Evolutionary conservation across 73 alveolate species (phyloP).

Genomic region (Tetrahymena borealis): DNA sequence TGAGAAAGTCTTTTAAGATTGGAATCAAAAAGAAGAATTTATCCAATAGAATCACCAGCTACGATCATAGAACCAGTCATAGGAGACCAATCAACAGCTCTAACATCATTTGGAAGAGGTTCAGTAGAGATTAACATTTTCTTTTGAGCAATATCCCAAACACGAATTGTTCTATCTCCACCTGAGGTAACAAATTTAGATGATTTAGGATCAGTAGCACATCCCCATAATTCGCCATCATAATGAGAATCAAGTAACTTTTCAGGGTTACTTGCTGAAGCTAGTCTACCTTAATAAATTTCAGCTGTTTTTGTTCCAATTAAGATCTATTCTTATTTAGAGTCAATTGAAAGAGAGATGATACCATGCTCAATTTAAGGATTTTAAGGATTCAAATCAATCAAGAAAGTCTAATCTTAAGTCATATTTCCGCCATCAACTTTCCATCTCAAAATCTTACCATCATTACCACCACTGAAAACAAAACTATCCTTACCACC

Average conservation of each 20-base stretch:
- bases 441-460: conserved; percentile 6
- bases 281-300: conserved; percentile 64
- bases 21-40: conserved; percentile 51
- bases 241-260: conserved; percentile 84
- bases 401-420: conserved; percentile 26
- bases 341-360: conserved; percentile 68
- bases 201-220: conserved; percentile 83
- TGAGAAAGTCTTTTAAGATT: neutral
- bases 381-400: conserved; percentile 57
- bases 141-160: conserved; percentile 84
- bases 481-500: conserved; percentile 95
- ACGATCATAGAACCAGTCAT: conserved; percentile 29
- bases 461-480: conserved; percentile 53
- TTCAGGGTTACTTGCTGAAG: conserved; percentile 35
- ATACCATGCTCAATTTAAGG: conserved; percentile 73
- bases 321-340: conserved; percentile 58
- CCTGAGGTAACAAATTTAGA: conserved; percentile 88
- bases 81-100: conserved; percentile 92
- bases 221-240: conserved; percentile 98
- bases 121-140: conserved; percentile 57
- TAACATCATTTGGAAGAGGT: conserved; percentile 82
- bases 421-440: conserved; percentile 1
- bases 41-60: conserved; percentile 79
- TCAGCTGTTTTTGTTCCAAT: conserved; percentile 96
- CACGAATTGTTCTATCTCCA: conserved; percentile 92